phyloP scores from a whole-genome alignment of 257 asterid species.

The Primulina huaijiensis region DNA sequence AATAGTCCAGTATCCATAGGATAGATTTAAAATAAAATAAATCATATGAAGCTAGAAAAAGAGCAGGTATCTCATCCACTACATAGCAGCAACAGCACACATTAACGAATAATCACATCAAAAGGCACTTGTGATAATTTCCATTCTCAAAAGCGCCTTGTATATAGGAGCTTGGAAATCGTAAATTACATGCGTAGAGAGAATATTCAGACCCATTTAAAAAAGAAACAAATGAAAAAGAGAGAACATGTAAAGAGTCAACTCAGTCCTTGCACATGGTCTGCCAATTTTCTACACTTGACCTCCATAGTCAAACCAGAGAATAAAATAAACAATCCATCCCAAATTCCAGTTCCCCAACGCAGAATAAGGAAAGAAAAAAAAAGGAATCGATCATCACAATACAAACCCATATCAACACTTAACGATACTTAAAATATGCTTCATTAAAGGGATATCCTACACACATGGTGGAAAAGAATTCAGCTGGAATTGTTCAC shows the following conservation, averaged over 20 bases:
- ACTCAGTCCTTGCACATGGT: background rate
- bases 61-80: background rate
- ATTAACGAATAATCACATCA: background rate
- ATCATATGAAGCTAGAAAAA: background rate
- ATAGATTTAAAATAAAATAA: too few species aligned
- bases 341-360: background rate
- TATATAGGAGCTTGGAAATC: background rate
- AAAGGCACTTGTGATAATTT: background rate
- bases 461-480: background rate
- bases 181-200: background rate
- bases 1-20: background rate
- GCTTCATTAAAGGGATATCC: background rate
- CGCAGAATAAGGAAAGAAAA: background rate
- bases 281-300: background rate
- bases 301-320: background rate
- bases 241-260: background rate
- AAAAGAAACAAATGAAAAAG: background rate
- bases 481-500: background rate
- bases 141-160: background rate
- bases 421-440: background rate
- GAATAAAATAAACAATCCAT: background rate
- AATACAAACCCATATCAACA: background rate
- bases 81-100: background rate
- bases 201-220: background rate
- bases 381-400: background rate